phyloP scores from a whole-genome alignment of 2,329 filamentous ascomycete species.

The Biscogniauxia sp. region DNA sequence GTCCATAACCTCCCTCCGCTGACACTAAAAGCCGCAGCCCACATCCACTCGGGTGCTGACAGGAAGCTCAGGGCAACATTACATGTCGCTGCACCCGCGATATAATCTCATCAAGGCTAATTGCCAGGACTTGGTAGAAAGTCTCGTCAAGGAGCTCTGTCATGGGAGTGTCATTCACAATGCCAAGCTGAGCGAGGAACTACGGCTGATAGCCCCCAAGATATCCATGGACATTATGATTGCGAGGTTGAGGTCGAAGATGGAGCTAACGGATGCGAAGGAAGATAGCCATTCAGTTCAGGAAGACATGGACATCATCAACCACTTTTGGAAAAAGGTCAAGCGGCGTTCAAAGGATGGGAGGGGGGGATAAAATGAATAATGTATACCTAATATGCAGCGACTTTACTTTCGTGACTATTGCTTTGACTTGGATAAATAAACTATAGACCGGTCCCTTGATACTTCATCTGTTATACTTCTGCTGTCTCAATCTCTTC shows the following conservation, averaged over 20 bases:
- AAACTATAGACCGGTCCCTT: background rate
- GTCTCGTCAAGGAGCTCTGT: slow-evolving; percentile 30
- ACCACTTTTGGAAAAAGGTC: slow-evolving; percentile 23
- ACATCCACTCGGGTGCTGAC: background rate
- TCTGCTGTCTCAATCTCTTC: background rate
- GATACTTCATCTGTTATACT: background rate
- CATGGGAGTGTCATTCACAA: slow-evolving; percentile 32
- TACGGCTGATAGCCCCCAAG: slow-evolving; percentile 27
- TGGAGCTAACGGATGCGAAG: slow-evolving; percentile 22
- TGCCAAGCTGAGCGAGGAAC: slow-evolving; percentile 32
- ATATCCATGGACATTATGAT: slow-evolving; percentile 33
- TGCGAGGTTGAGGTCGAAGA: slow-evolving; percentile 22
- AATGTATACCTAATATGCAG: background rate
- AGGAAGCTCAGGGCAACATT: slow-evolving; percentile 4
- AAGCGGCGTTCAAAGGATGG: slow-evolving; percentile 21
- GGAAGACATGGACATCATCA: slow-evolving; percentile 23
- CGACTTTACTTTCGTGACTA: background rate
- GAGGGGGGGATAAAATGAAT: background rate
- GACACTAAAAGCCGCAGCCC: background rate
- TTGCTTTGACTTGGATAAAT: background rate
- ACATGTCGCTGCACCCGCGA: slow-evolving; percentile 30
- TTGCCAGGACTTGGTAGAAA: slow-evolving; percentile 33
- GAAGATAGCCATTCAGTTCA: slow-evolving; percentile 21
- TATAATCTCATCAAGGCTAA: slow-evolving; percentile 33
- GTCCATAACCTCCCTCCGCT: slow-evolving; percentile 2